phyloP scores from a whole-genome alignment of 129 eudicot species.

The Gnaphalium uliginosum region DNA sequence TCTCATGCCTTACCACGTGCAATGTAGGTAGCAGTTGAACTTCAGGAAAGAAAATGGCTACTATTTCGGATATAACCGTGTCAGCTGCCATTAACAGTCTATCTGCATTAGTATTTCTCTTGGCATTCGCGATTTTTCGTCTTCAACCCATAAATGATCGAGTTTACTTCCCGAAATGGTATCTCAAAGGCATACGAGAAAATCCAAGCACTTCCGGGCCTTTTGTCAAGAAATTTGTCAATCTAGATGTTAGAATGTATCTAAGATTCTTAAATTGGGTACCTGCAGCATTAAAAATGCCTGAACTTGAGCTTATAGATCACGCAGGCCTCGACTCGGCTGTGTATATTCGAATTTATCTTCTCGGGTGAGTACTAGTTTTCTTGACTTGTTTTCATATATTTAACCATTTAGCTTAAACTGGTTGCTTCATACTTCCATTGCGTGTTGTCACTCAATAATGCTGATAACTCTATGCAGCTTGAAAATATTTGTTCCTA shows the following conservation, averaged over 20 bases:
- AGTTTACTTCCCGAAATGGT: slow-evolving; percentile 98
- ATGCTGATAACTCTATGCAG: slow-evolving; percentile 49
- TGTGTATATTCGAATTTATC: slow-evolving; percentile 84
- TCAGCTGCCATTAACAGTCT: slow-evolving; percentile 77
- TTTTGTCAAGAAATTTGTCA: slow-evolving; percentile 62
- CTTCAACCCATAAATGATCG: slow-evolving; percentile 95
- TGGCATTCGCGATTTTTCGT: slow-evolving; percentile 81
- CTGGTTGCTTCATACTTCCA: background rate
- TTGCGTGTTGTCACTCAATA: slow-evolving; percentile 2
- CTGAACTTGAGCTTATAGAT: slow-evolving; percentile 88
- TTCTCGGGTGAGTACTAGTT: slow-evolving; percentile 72
- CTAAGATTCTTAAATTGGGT: slow-evolving; percentile 83
- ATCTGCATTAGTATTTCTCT: slow-evolving; percentile 75
- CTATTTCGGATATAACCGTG: slow-evolving; percentile 61
- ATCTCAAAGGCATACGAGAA: slow-evolving; percentile 83
- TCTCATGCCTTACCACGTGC: background rate
- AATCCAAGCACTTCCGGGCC: slow-evolving; percentile 71
- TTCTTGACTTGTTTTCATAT: background rate
- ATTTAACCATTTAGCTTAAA: too few species aligned
- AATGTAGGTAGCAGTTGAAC: slow-evolving; percentile 52
- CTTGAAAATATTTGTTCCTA: slow-evolving; percentile 91
- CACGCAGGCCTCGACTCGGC: slow-evolving; percentile 99
- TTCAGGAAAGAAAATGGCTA: slow-evolving; percentile 57
- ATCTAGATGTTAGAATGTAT: slow-evolving; percentile 75
- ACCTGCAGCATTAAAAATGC: slow-evolving; percentile 96